Evolutionary conservation across 1,284 basidiomycete species (phyloP), one percentile per base, ranked within the genome.

Genomic region (Termitomyces sp.): DNA sequence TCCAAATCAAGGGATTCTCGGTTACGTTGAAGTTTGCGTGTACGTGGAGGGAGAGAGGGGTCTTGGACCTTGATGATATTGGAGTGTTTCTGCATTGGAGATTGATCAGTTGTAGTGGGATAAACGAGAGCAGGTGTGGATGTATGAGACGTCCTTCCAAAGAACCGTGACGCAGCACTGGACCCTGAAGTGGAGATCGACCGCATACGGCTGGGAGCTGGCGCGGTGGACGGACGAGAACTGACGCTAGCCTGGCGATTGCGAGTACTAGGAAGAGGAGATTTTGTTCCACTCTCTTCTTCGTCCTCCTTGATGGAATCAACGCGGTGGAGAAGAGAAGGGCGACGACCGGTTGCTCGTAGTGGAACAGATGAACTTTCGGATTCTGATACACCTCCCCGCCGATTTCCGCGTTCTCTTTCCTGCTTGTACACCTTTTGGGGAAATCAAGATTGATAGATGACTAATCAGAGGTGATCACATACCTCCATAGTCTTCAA

Each of bases 401-500:
- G 72, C 54, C 71, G 67, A 64, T 64, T 68, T 37, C 68, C 67
- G 60, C 74, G 72, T 61, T 71, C 74, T 67, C 80, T 84, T 67
- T 86, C 84, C 72, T 79, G 83, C 75, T 84, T 85, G 71, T 80
- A 78, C 50, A 77, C 74, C 84, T 86, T 57, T 60, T 59, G 43
- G 54, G 57, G 59, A 59, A 59, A 64, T 43, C 31, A 28, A 5
- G 18, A 30, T 39, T 46, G 33, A 64, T 57, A 68, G 63, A 68
- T 65, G 67, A 68, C 56, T 57, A 65, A 56, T 61, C 47, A 52
- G 5, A 21, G 21, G 11, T n/a, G 59, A 56, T 50, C 38, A 64
- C 71, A 68, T 70, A 93, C 93, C 77, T 95, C 92, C 80, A 94
- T 93, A 37, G 84, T 90, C 68, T 85, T 88, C 52, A 97, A 74